Evolutionary conservation across 148 eudicot species (phyloP), one percentile per base, ranked within the genome.

Genomic region (Diospyros lotus): DNA sequence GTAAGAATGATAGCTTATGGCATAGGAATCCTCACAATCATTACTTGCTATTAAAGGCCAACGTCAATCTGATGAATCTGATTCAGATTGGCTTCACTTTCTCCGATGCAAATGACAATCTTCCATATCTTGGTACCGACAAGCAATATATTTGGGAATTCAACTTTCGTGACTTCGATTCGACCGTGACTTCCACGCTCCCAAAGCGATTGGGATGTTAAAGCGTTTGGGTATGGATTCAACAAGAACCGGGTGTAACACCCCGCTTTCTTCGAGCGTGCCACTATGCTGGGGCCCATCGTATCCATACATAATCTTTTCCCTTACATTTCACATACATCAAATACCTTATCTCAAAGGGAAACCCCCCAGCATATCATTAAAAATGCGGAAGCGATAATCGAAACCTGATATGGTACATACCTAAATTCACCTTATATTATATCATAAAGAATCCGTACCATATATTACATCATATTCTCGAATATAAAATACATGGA

Each of bases 81-180:
- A 87, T 89, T 39, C 93, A 89, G 72, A 64, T 87, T 0, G 93
- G 93, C 1, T 17, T 89, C 56, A 87, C 93, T 38, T 74, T 89
- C 11, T 51, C 84, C 1, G 93, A 58, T 6, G 18, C 62, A 2
- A 28, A 58, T 15, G 28, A 6, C 3, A 58, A 58, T 8, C 62
- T 58, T 17, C 62, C 62, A 4, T 18, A 58, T 58, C 62, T 58
- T 15, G 28, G 62, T 5, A 58, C 28, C 2, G 28, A 58, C 28
- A 58, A 58, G 3, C 28, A 28, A 2, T 58, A 58, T 28, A 58
- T 58, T 15, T 58, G 62, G 62, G 62, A 58, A 58, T 58, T 58
- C 62, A 58, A 58, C 62, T 58, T 58, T 7, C 14, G 6, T 2
- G 62, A 58, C 62, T 58, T 58, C 28, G 62, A 58, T 55, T 4